Base-by-base conservation (phyloP, 768 basidiomycete genomes). In the Psilocybe cubensis region DNA sequence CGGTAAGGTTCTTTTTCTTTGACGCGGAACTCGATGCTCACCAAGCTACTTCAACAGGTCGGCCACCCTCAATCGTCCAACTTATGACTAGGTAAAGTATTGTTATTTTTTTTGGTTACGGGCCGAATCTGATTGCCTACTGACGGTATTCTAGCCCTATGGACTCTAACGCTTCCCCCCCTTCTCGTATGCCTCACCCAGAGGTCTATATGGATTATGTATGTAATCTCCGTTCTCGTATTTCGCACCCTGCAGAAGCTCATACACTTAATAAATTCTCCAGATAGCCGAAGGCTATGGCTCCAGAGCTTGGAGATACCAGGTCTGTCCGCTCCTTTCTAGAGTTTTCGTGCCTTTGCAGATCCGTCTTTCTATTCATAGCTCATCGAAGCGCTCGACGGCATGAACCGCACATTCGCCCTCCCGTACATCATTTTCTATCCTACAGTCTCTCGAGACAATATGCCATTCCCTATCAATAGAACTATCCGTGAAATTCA, bases 201-300 rank as follows among this genome's bases (percentile, higher is more conserved):
- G 90, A 92, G 70, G 83, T 90, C 40, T 84, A 89, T 67, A 93
- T 93, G 91, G 89, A 92, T 72, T 89, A 87, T 72, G 82, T 82
- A 63, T 58, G 76, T 67, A 59, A 56, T 48, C n/a, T 25, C 47
- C 20, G 25, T n/a, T 8, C 28, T 51, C 56, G 59, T 49, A 46
- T 59, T 60, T 62, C n/a, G 14, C 5, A 14, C n/a, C 4, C 35
- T 11, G 12, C 35, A 38, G 35, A 38, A 38, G 35, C 12, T 38
- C 35, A 33, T 12, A 38, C n/a, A n/a, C n/a, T n/a, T 38, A 14
- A 12, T 38, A 38, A 38, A 14, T 4, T 38, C n/a, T n/a, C n/a
- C 65, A 83, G 79, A 86, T 93, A 63, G 89, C 88, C 66, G 89
- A 92, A 72, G 81, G 83, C 52, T 77, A 83, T 57, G 87, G 86